phyloP scores from a whole-genome alignment of 2,329 filamentous ascomycete genomes.

The Trichoderma sp. region DNA sequence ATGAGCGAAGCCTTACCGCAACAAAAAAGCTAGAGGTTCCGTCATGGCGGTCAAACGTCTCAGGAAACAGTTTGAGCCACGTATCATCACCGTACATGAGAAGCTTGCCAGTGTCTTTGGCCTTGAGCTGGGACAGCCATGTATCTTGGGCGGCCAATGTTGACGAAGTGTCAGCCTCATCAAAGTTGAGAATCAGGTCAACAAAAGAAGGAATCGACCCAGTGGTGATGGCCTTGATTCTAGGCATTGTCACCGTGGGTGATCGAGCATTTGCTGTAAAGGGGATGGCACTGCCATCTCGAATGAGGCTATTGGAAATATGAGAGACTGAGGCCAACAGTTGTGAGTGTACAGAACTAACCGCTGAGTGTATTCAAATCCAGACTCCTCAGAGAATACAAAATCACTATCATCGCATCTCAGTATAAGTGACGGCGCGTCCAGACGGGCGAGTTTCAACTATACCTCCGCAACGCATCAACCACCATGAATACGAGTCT shows the following conservation, averaged over 20 bases:
- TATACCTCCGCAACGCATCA: conserved; percentile 83
- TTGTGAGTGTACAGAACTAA: conserved; percentile 37
- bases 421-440: conserved; percentile 9
- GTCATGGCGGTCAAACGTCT: conserved; percentile 80
- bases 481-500: conserved; percentile 96
- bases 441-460: conserved; percentile 1
- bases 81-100: conserved; percentile 98
- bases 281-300: conserved; percentile 77
- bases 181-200: conserved; percentile 93
- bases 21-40: conserved; percentile 98
- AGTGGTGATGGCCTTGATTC: conserved; percentile 94
- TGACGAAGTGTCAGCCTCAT: conserved; percentile 88
- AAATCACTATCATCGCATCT: conserved; percentile 66
- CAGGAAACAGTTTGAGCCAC: conserved; percentile 94
- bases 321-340: background rate
- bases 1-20: conserved; percentile 62
- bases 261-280: conserved; percentile 96
- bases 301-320: conserved; percentile 64
- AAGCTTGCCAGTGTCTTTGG: conserved; percentile 67
- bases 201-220: conserved; percentile 98
- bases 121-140: conserved; percentile 91
- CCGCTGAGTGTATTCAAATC: conserved; percentile 87
- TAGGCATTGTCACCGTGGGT: conserved; percentile 96
- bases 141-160: conserved; percentile 87
- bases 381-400: conserved; percentile 77